Conservation (phyloP, 805 yeast genomes). For the Myxozyma melibiosi region DNA sequence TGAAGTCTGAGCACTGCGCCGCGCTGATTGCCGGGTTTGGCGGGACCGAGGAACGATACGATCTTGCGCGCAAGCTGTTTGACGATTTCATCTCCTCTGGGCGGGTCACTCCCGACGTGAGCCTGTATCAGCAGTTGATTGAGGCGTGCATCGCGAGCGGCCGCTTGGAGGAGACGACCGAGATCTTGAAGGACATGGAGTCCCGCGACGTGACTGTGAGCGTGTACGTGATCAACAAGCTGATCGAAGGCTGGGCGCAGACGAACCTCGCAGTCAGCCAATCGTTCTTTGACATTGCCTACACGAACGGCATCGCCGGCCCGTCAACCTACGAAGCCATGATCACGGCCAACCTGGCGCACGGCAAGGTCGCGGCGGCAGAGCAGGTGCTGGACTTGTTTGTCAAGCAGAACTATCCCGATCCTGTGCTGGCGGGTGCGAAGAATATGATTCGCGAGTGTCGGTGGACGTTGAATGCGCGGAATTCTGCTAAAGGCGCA, state of each 20-base stretch:
- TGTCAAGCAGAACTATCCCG: slow-evolving; percentile 37
- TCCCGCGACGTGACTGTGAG: slow-evolving; percentile 39
- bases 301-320: slow-evolving; percentile 35
- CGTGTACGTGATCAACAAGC: slow-evolving; percentile 42
- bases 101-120: slow-evolving; percentile 44
- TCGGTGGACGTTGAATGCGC: background rate
- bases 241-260: slow-evolving; percentile 44
- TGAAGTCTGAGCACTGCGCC: slow-evolving; percentile 44
- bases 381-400: slow-evolving; percentile 34
- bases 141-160: slow-evolving; percentile 46
- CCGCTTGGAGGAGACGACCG: slow-evolving; percentile 37
- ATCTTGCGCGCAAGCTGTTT: slow-evolving; percentile 43
- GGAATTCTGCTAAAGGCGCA: background rate
- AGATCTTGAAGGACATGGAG: slow-evolving; percentile 19
- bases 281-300: slow-evolving; percentile 38
- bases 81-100: slow-evolving; percentile 38
- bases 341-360: slow-evolving; percentile 40
- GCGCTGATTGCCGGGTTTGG: slow-evolving; percentile 46
- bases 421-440: slow-evolving; percentile 40
- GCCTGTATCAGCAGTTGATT: slow-evolving; percentile 45
- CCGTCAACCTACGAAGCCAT: slow-evolving; percentile 45
- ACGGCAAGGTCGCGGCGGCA: slow-evolving; percentile 36
- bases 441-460: background rate
- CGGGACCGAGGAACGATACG: slow-evolving; percentile 41
- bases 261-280: slow-evolving; percentile 36